Evolutionary conservation across 208 protist genomes (phyloP).

Genomic region (Crithidia brevicula): DNA sequence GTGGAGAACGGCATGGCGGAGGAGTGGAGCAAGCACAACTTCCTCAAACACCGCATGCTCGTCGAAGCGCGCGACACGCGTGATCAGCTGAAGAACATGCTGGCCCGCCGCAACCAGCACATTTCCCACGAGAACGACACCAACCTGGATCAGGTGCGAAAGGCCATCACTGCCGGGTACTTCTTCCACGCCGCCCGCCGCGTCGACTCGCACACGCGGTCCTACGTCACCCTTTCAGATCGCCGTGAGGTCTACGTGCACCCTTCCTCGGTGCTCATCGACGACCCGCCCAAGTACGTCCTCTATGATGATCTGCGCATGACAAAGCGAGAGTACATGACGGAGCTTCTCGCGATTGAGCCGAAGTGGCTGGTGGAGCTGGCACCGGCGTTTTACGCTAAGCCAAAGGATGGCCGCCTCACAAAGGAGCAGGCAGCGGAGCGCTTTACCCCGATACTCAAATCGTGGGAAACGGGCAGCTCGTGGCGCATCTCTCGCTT

Average conservation of each 20-base stretch:
- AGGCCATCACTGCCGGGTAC: conserved; percentile 97
- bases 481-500: conserved; percentile 89
- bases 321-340: conserved; percentile 98
- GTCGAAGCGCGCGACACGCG: conserved; percentile 96
- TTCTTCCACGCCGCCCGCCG: conserved; percentile 98
- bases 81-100: conserved; percentile 96
- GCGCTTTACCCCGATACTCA: conserved; percentile 84
- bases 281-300: conserved; percentile 94
- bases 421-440: conserved; percentile 84
- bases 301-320: conserved; percentile 98
- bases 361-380: conserved; percentile 95
- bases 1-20: conserved; percentile 90
- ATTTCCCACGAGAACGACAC: conserved; percentile 93
- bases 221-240: conserved; percentile 87
- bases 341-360: conserved; percentile 92
- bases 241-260: conserved; percentile 90
- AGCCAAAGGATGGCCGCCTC: conserved; percentile 66
- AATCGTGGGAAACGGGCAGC: conserved; percentile 88
- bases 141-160: conserved; percentile 92
- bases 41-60: conserved; percentile 97
- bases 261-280: conserved; percentile 83
- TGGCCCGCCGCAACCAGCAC: conserved; percentile 95
- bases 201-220: conserved; percentile 73
- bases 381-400: conserved; percentile 94
- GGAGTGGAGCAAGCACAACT: conserved; percentile 98